Percentiles rank a stretch among this genome's conserved stretches.
Conservation (phyloP, 306 rosid genomes). For the Clitoria ternatea region DNA sequence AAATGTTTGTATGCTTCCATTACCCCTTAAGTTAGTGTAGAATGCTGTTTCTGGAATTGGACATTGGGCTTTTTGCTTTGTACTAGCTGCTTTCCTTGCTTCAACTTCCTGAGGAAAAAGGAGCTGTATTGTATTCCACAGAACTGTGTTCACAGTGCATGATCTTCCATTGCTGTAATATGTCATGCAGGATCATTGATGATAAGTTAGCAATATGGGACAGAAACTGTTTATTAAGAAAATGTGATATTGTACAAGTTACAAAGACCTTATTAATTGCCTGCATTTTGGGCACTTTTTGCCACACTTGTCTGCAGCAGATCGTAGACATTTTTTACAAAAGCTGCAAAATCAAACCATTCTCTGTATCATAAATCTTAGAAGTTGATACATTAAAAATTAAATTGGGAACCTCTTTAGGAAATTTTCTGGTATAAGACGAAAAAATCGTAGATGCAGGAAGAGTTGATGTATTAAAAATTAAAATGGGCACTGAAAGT, state of each 20-base stretch:
- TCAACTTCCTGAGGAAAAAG: slow-evolving; percentile 87
- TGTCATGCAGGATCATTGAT: not conserved
- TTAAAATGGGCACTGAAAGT: not conserved
- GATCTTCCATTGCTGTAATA: slow-evolving; percentile 77
- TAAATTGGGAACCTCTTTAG: not conserved
- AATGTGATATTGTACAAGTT: not conserved
- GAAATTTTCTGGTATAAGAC: not conserved
- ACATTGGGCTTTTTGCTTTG: slow-evolving; percentile 27
- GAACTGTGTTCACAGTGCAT: slow-evolving; percentile 89
- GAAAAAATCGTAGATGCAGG: not conserved
- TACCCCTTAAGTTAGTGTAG: slow-evolving; percentile 37
- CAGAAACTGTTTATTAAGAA: not conserved
- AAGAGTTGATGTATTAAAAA: not conserved
- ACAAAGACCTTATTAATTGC: slow-evolving; percentile 61
- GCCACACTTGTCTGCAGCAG: slow-evolving; percentile 93
- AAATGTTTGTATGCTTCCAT: slow-evolving; percentile 17
- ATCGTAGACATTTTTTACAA: slow-evolving; percentile 78
- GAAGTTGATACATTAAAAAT: not conserved
- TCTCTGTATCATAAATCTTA: slow-evolving; percentile 14
- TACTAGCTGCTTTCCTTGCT: slow-evolving; percentile 57
- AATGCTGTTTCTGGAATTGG: slow-evolving; percentile 45
- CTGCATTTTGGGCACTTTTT: slow-evolving; percentile 94
- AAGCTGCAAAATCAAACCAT: slow-evolving; percentile 45
- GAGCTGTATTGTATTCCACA: slow-evolving; percentile 96
- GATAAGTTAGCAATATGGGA: not conserved